Conservation (phyloP, 176 grass and related monocot genomes). For the Olyra latifolia region DNA sequence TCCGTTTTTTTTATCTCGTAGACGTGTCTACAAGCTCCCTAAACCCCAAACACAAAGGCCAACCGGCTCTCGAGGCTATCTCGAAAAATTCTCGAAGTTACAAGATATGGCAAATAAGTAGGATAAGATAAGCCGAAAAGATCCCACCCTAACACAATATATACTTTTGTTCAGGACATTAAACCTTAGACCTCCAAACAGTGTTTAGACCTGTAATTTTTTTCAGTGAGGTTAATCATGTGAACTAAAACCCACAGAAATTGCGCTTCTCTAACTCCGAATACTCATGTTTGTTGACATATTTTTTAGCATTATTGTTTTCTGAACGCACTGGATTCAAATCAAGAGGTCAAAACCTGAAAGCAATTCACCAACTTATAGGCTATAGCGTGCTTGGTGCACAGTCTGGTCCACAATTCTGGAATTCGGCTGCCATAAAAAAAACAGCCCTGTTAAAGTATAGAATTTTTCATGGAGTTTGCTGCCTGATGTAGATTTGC, state of each 20-base stretch:
- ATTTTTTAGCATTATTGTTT: background rate
- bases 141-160: no score
- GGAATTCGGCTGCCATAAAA: background rate
- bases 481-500: background rate
- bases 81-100: no score
- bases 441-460: no score
- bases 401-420: background rate
- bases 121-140: no score
- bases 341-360: background rate
- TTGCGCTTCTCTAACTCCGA: background rate
- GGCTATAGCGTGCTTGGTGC: background rate
- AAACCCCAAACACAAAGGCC: no score
- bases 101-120: no score
- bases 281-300: background rate
- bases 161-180: background rate
- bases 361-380: background rate
- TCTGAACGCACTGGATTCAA: background rate
- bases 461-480: background rate
- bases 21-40: no score
- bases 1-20: no score
- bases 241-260: background rate
- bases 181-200: background rate
- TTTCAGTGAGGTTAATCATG: background rate
- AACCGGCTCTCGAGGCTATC: no score
- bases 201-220: background rate